A percentile compares a stretch with the other conserved stretches of the same genome.
These are phyloP conservation scores for Sclerotinia trifoliorum DNA, from an alignment of 2,329 filamentous ascomycete species.

Conservation along the genomic window DNA sequence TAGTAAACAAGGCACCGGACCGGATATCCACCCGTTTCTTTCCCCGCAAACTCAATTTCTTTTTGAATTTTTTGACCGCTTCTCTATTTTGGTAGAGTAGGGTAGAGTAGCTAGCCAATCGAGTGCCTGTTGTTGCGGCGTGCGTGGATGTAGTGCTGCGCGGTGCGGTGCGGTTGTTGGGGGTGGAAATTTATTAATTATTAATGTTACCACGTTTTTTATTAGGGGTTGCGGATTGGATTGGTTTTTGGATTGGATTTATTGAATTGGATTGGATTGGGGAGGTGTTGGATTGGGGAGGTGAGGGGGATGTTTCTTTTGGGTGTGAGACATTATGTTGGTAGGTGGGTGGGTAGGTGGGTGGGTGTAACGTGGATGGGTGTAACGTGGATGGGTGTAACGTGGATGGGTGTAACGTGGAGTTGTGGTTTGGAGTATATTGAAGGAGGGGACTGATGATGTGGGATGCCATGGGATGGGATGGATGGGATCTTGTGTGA, in stretches of 20 bases:
- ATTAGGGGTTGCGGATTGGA: background rate
- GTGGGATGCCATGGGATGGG: background rate
- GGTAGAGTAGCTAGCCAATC: background rate
- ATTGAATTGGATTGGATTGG: too few relatives aligned
- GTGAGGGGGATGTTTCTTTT: background rate
- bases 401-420: background rate
- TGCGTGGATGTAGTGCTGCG: background rate
- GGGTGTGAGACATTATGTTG: background rate
- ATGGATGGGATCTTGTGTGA: too few relatives aligned
- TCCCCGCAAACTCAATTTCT: background rate
- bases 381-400: background rate
- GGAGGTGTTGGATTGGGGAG: too few relatives aligned
- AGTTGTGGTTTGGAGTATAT: background rate
- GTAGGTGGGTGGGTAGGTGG: too few relatives aligned
- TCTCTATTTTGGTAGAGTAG: background rate
- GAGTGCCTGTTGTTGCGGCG: background rate
- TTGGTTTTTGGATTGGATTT: background rate
- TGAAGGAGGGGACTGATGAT: background rate
- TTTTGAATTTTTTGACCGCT: background rate
- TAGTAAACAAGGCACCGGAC: background rate
- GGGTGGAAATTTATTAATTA: background rate
- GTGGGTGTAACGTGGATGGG: too few relatives aligned
- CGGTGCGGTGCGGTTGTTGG: too few relatives aligned
- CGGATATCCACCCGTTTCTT: background rate
- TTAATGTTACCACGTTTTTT: background rate